These are phyloP conservation scores for Mortierella sp. DNA, from an alignment of 371 early-diverging fungal genomes.

Conservation along the genomic window DNA sequence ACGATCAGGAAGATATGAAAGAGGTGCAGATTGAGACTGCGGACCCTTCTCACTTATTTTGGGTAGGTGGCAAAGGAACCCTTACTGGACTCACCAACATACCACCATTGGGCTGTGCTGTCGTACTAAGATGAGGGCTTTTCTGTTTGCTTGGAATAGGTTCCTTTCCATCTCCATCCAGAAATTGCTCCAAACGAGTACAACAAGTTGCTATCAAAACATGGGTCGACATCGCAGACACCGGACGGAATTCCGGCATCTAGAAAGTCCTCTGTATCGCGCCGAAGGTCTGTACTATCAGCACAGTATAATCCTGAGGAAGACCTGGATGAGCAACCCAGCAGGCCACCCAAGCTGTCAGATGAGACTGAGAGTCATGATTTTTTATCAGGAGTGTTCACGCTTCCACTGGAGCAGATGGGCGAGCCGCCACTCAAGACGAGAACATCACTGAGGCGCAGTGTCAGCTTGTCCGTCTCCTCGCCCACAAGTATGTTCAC, in stretches of 20 bases:
- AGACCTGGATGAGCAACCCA: constrained; percentile 33
- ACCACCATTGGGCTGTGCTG: too few relatives aligned
- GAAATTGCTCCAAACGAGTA: constrained; percentile 54
- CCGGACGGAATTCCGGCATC: constrained; percentile 12
- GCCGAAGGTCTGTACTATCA: constrained; percentile 48
- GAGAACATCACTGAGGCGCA: constrained; percentile 39
- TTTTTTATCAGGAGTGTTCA: constrained; percentile 37
- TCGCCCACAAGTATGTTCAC: constrained; percentile 41
- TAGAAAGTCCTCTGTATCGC: constrained; percentile 24
- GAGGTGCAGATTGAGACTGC: constrained; percentile 50
- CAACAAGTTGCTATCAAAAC: constrained; percentile 45
- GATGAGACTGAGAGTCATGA: constrained; percentile 19
- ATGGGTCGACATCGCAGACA: constrained; percentile 28
- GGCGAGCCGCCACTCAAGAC: constrained; percentile 44
- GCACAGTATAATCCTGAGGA: constrained; percentile 49
- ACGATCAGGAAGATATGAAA: constrained; percentile 46
- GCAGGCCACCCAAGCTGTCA: constrained; percentile 13
- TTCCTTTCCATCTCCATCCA: constrained; percentile 54
- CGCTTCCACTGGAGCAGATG: constrained; percentile 32
- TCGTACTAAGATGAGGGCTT: too few relatives aligned
- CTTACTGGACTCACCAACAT: neutral
- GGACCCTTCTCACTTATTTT: constrained; percentile 44
- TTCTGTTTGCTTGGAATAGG: constrained; percentile 15
- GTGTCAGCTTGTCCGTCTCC: constrained; percentile 41
- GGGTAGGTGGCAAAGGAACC: constrained; percentile 20